Conservation (phyloP, 768 basidiomycete genomes). For the Psilocybe cyanescens region DNA sequence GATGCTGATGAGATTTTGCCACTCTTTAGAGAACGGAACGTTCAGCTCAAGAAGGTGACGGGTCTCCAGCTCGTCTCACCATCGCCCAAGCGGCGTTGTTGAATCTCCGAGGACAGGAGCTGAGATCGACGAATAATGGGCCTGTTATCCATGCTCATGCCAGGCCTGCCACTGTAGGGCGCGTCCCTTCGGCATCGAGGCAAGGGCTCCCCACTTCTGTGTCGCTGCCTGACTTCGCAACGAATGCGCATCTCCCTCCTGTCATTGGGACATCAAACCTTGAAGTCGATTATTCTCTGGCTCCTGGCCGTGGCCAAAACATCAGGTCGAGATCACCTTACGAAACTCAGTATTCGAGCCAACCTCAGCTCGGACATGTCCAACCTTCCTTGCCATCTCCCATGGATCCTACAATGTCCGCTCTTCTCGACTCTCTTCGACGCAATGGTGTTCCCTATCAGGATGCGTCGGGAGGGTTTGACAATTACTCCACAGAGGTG, state of each 20-base stretch:
- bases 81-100: slow-evolving; percentile 81
- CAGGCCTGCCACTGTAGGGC: slow-evolving; percentile 5
- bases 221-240: slow-evolving; percentile 27
- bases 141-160: slow-evolving; percentile 26
- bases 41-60: slow-evolving; percentile 59
- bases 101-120: slow-evolving; percentile 72
- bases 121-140: slow-evolving; percentile 28
- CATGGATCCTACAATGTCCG: slow-evolving; percentile 42
- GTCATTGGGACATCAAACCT: slow-evolving; percentile 21
- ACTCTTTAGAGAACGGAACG: slow-evolving; percentile 63
- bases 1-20: not conserved
- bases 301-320: slow-evolving; percentile 25
- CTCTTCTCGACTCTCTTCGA: slow-evolving; percentile 39
- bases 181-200: slow-evolving; percentile 12
- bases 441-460: slow-evolving; percentile 25
- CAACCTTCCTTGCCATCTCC: slow-evolving; percentile 16
- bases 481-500: slow-evolving; percentile 1
- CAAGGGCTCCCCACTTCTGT: slow-evolving; percentile 22
- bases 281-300: slow-evolving; percentile 45
- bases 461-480: slow-evolving; percentile 9
- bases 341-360: slow-evolving; percentile 16
- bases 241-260: slow-evolving; percentile 25
- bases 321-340: slow-evolving; percentile 24
- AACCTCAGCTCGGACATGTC: slow-evolving; percentile 17
- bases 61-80: slow-evolving; percentile 65